Evolutionary conservation across 2,329 filamentous ascomycete species (phyloP).

Genomic region (Beauveria bassiana): DNA sequence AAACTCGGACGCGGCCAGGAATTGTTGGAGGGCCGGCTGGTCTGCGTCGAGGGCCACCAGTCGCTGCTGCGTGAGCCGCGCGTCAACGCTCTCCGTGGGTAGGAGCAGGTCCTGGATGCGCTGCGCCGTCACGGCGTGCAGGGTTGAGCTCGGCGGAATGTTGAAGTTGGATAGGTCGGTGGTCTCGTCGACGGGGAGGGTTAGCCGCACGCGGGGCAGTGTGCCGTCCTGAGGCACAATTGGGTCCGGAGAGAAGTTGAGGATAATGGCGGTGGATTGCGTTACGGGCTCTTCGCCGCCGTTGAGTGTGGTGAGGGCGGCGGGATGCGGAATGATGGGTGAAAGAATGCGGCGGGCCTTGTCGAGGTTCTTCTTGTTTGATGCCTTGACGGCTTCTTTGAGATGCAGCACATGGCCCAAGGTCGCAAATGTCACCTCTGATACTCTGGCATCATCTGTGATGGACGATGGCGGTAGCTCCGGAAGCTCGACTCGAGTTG

Average conservation of each 20-base stretch:
- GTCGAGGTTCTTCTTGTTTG: background rate
- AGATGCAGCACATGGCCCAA: conserved; percentile 46
- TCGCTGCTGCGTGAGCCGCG: conserved; percentile 32
- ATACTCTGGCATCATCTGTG: background rate
- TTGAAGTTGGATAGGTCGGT: conserved; percentile 21
- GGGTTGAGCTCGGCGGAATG: conserved; percentile 23
- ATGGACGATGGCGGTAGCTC: background rate
- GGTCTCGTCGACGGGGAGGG: conserved; percentile 23
- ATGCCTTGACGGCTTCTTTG: conserved; percentile 12
- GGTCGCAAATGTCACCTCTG: conserved; percentile 19
- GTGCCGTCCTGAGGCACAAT: background rate
- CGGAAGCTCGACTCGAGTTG: background rate
- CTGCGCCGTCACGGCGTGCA: conserved; percentile 24
- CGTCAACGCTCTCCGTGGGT: conserved; percentile 38
- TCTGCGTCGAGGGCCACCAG: conserved; percentile 32
- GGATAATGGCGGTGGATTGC: conserved; percentile 29
- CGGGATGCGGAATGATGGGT: conserved; percentile 40
- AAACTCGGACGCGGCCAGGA: conserved; percentile 37
- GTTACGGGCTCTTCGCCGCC: conserved; percentile 19
- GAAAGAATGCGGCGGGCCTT: conserved; percentile 30
- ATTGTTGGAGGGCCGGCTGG: conserved; percentile 32
- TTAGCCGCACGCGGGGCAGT: conserved; percentile 22
- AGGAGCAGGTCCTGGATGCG: conserved; percentile 36
- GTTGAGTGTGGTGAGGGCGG: conserved; percentile 31
- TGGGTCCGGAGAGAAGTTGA: conserved; percentile 37